Conservation (phyloP, 768 basidiomycete genomes). For the Mycena latifolia region DNA sequence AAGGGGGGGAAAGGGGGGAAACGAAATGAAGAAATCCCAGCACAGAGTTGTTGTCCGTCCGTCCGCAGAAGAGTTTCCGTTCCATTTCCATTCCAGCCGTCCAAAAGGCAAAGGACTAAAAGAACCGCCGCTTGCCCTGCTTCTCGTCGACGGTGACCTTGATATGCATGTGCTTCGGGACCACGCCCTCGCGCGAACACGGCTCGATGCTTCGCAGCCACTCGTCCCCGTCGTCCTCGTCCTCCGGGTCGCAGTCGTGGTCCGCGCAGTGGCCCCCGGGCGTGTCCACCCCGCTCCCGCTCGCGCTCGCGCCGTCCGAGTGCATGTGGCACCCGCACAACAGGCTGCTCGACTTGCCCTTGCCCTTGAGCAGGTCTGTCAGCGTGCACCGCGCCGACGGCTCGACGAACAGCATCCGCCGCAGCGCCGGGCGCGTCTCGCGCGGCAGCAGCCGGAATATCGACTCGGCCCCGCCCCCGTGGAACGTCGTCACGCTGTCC, state of each 20-base stretch:
- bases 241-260: slow-evolving; percentile 74
- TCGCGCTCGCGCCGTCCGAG: slow-evolving; percentile 50
- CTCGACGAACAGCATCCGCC: slow-evolving; percentile 95
- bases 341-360: slow-evolving; percentile 78
- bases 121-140: slow-evolving; percentile 79
- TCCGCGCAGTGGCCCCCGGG: slow-evolving; percentile 67
- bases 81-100: slow-evolving; percentile 26
- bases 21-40: slow-evolving; percentile 16
- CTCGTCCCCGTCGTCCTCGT: slow-evolving; percentile 86
- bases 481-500: slow-evolving; percentile 74
- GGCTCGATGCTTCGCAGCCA: slow-evolving; percentile 85
- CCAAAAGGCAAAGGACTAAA: slow-evolving; percentile 51
- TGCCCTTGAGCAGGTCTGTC: slow-evolving; percentile 89
- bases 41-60: slow-evolving; percentile 6
- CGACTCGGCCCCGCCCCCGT: slow-evolving; percentile 85
- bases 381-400: slow-evolving; percentile 91
- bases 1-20: background rate
- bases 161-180: slow-evolving; percentile 75
- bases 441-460: slow-evolving; percentile 97
- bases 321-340: slow-evolving; percentile 79
- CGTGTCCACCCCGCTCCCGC: slow-evolving; percentile 46
- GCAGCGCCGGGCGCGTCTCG: slow-evolving; percentile 89
- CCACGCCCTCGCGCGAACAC: slow-evolving; percentile 66
- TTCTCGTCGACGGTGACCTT: slow-evolving; percentile 83
- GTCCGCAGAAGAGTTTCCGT: slow-evolving; percentile 14